A percentile compares a stretch with the other conserved stretches of the same genome.
Evolutionary conservation across 805 yeast genomes (phyloP).

Genomic region (Hanseniaspora jakobsenii): DNA sequence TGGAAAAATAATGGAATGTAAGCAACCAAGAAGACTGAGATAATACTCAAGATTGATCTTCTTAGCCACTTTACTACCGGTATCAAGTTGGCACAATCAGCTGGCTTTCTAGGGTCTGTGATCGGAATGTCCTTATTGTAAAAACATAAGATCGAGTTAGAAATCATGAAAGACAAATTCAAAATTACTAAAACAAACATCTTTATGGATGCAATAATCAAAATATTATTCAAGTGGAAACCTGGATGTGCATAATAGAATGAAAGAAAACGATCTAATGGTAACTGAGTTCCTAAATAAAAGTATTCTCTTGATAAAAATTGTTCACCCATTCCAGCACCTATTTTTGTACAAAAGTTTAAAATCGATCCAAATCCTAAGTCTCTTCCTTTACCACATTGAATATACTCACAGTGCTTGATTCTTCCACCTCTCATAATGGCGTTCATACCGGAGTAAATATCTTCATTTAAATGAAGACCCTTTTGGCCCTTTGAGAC

Average conservation of each 20-base stretch:
- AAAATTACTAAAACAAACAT: conserved; percentile 46
- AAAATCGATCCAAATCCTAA: conserved; percentile 73
- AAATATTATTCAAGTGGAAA: conserved; percentile 67
- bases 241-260: conserved; percentile 83
- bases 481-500: conserved; percentile 79
- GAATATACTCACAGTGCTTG: conserved; percentile 71
- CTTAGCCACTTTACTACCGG: conserved; percentile 68
- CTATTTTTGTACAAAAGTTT: conserved; percentile 73
- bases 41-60: conserved; percentile 60
- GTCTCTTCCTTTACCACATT: conserved; percentile 81
- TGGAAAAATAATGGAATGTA: conserved; percentile 67
- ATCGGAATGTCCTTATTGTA: conserved; percentile 47
- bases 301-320: conserved; percentile 72
- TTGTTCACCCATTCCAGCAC: conserved; percentile 87
- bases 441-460: conserved; percentile 78
- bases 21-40: conserved; percentile 61
- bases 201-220: conserved; percentile 57
- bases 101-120: conserved; percentile 50
- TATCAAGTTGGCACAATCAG: conserved; percentile 57
- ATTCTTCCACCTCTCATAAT: conserved; percentile 69
- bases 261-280: conserved; percentile 64
- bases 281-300: conserved; percentile 64
- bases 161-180: conserved; percentile 52
- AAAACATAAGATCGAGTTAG: conserved; percentile 49
- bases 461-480: conserved; percentile 71